phyloP scores from a whole-genome alignment of 768 basidiomycete genomes.

The Serpula lacrymans region DNA sequence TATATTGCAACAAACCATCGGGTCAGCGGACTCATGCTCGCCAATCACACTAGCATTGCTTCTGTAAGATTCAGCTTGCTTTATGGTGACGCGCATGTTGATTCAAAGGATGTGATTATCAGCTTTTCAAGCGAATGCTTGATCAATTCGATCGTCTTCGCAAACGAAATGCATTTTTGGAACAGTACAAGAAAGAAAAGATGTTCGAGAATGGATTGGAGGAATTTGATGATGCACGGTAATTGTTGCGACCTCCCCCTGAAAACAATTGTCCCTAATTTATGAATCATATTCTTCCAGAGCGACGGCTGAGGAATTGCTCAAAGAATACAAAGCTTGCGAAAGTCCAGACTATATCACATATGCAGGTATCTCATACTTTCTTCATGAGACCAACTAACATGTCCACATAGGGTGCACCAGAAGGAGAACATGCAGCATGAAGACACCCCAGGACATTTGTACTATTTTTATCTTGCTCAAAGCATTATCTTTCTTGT shows the following conservation, averaged over 20 bases:
- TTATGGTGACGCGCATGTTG: constrained; percentile 1
- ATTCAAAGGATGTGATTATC: constrained; percentile 6
- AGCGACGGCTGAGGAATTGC: constrained; percentile 79
- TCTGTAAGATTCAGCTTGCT: constrained; percentile 53
- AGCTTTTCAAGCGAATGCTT: constrained; percentile 95
- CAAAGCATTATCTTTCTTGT: neutral
- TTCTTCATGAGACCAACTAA: neutral
- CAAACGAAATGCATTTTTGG: constrained; percentile 90
- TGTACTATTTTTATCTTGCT: constrained; percentile 1
- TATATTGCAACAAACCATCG: constrained; percentile 88
- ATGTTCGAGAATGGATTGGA: constrained; percentile 92
- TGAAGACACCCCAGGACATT: constrained; percentile 8
- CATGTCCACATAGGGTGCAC: constrained; percentile 26
- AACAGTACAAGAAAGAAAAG: constrained; percentile 96
- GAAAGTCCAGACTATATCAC: constrained; percentile 94
- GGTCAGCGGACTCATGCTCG: constrained; percentile 97
- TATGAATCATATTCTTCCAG: constrained; percentile 35
- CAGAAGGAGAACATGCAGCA: constrained; percentile 26
- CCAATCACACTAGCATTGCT: constrained; percentile 98
- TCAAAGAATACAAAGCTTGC: constrained; percentile 95
- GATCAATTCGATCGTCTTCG: constrained; percentile 89
- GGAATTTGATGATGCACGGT: constrained; percentile 98
- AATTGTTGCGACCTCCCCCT: constrained; percentile 13
- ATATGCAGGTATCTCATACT: constrained; percentile 49
- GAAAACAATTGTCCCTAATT: neutral